Conservation (phyloP, 371 early-diverging fungal genomes). For the Parasitella parasitica region DNA sequence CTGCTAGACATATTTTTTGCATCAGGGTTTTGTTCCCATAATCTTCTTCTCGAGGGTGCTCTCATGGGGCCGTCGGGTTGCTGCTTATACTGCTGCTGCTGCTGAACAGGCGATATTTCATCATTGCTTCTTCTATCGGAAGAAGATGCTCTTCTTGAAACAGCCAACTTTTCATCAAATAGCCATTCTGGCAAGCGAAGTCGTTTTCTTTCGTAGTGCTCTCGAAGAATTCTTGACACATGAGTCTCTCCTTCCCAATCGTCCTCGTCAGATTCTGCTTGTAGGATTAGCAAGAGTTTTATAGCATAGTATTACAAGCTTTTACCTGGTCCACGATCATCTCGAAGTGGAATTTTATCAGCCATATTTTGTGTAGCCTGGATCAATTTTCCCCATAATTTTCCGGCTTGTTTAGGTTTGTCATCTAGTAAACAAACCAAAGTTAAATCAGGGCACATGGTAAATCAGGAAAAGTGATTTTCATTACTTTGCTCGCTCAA, state of each 20-base stretch:
- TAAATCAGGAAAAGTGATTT: slow-evolving; percentile 2
- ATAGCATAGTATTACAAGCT: no score
- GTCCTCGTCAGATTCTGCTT: slow-evolving; percentile 58
- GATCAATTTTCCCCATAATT: slow-evolving; percentile 57
- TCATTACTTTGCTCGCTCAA: slow-evolving; percentile 34
- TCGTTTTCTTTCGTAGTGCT: slow-evolving; percentile 50
- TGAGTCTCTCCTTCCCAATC: slow-evolving; percentile 62
- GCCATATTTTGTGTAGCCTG: slow-evolving; percentile 62
- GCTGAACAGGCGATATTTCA: not conserved
- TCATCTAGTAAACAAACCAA: slow-evolving; percentile 23
- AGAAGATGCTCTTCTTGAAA: not conserved
- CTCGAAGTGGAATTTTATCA: slow-evolving; percentile 49
- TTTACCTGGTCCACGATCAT: slow-evolving; percentile 41
- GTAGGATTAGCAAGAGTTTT: not conserved
- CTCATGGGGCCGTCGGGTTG: slow-evolving; percentile 6
- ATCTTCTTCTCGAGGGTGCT: slow-evolving; percentile 28
- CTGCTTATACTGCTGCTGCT: not conserved
- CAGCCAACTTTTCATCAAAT: slow-evolving; percentile 19
- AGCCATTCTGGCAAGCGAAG: slow-evolving; percentile 33
- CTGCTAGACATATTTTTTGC: slow-evolving; percentile 22
- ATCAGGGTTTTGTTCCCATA: slow-evolving; percentile 33
- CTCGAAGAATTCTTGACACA: slow-evolving; percentile 51
- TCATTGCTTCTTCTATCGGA: not conserved
- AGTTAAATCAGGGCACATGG: not conserved
- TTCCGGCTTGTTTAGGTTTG: slow-evolving; percentile 33